Conservation (phyloP, 129 eudicot species). For the Deinandra increscens region DNA sequence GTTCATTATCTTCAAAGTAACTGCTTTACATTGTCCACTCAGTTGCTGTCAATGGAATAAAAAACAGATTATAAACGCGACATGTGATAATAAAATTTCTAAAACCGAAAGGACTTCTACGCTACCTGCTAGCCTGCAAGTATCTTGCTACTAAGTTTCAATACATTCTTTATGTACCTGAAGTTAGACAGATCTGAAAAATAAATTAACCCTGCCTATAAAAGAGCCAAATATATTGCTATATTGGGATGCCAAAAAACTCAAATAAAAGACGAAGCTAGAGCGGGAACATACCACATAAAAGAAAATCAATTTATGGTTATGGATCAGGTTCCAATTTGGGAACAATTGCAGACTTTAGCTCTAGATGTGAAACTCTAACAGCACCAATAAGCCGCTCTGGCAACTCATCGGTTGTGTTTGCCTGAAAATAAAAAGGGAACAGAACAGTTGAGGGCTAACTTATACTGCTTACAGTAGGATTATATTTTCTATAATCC, state of each 20-base stretch:
- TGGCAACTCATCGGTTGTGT: constrained; percentile 82
- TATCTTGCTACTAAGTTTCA: constrained; percentile 22
- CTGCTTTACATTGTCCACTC: constrained; percentile 16
- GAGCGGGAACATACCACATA: constrained; percentile 21
- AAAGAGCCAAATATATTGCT: not conserved
- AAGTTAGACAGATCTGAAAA: constrained; percentile 9
- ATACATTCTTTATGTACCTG: constrained; percentile 27
- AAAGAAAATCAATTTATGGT: constrained; percentile 19
- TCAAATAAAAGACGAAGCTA: not conserved
- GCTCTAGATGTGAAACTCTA: constrained; percentile 85
- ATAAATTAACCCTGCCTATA: not conserved
- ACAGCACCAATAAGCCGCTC: constrained; percentile 93
- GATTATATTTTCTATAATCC: not conserved
- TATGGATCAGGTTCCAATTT: constrained; percentile 57
- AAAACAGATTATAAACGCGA: constrained; percentile 3
- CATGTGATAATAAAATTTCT: not conserved
- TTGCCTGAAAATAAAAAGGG: constrained; percentile 53
- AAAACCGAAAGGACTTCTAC: not conserved
- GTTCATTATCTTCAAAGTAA: constrained; percentile 16
- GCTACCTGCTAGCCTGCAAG: constrained; percentile 29
- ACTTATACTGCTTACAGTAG: not conserved
- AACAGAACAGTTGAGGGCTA: not conserved
- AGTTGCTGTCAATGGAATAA: constrained; percentile 15
- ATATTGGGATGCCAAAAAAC: not conserved
- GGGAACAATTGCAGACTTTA: constrained; percentile 84